A percentile compares a stretch with the other conserved stretches of the same genome.
Conservation (phyloP, 768 basidiomycete species). For the Kwoniella shandongensis region DNA sequence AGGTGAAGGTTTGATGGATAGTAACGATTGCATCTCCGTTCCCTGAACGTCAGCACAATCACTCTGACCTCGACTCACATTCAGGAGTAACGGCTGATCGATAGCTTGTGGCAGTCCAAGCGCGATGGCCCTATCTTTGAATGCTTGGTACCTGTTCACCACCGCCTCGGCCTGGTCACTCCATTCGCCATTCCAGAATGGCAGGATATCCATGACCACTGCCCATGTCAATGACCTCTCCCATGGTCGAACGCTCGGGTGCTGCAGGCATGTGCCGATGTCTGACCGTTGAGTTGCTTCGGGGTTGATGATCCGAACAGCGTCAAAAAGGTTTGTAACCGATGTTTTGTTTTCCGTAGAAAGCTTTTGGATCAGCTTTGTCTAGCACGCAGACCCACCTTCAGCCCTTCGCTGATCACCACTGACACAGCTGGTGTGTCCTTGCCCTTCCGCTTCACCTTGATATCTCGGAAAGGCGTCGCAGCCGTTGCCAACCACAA, state of each 20-base stretch:
- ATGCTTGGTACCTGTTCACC: slow-evolving; percentile 66
- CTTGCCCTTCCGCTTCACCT: slow-evolving; percentile 65
- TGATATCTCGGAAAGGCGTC: slow-evolving; percentile 68
- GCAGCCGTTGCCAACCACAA: slow-evolving; percentile 77
- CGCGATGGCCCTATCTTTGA: slow-evolving; percentile 64
- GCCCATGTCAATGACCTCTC: slow-evolving; percentile 14
- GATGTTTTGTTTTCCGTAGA: slow-evolving; percentile 43
- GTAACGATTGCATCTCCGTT: slow-evolving; percentile 61
- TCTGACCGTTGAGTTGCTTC: slow-evolving; percentile 16
- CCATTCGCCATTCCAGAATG: slow-evolving; percentile 20
- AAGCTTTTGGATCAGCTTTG: slow-evolving; percentile 30
- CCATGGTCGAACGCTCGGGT: slow-evolving; percentile 36
- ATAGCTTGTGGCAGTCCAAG: slow-evolving; percentile 64
- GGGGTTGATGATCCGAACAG: slow-evolving; percentile 23
- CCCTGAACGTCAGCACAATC: slow-evolving; percentile 60
- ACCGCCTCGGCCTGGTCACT: slow-evolving; percentile 59
- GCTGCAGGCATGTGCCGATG: slow-evolving; percentile 56
- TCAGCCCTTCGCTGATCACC: slow-evolving; percentile 78
- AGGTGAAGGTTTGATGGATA: slow-evolving; percentile 65
- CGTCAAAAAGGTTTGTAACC: slow-evolving; percentile 39
- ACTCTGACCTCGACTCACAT: slow-evolving; percentile 61
- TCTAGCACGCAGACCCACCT: slow-evolving; percentile 53
- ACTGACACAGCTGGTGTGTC: slow-evolving; percentile 63
- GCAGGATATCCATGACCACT: slow-evolving; percentile 27
- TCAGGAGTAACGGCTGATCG: slow-evolving; percentile 71